Evolutionary conservation across 495 filamentous ascomycete species (phyloP).

Genomic region (Podospora appendiculata): DNA sequence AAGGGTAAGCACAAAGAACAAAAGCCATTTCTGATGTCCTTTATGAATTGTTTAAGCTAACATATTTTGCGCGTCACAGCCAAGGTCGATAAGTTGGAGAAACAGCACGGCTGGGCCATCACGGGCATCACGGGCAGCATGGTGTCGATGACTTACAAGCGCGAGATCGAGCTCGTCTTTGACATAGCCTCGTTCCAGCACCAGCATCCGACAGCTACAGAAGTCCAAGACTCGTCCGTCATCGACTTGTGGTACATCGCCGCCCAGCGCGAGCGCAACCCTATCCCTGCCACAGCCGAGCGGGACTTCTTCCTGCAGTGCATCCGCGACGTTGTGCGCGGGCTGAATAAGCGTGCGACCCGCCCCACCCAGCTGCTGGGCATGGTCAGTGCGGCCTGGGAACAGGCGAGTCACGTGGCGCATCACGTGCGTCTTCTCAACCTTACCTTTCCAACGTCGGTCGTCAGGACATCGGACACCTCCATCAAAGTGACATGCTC

Average conservation of each 20-base stretch:
- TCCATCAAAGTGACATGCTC: slow-evolving; percentile 43
- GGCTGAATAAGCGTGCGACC: slow-evolving; percentile 39
- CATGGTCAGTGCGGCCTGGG: slow-evolving; percentile 53
- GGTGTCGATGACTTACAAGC: slow-evolving; percentile 71
- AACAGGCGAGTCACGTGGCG: slow-evolving; percentile 41
- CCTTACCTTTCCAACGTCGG: slow-evolving; percentile 45
- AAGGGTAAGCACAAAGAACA: slow-evolving; percentile 48
- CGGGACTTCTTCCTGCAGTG: slow-evolving; percentile 66
- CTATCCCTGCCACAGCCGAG: slow-evolving; percentile 41
- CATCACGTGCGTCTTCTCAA: slow-evolving; percentile 48
- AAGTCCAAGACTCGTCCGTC: slow-evolving; percentile 22
- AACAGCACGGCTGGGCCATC: slow-evolving; percentile 70
- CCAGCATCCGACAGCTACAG: neutral
- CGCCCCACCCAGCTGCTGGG: slow-evolving; percentile 46
- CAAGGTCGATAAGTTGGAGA: slow-evolving; percentile 60
- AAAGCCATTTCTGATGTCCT: neutral
- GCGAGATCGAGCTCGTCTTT: slow-evolving; percentile 71
- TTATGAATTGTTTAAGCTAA: slow-evolving; percentile 2
- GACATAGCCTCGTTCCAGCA: slow-evolving; percentile 52
- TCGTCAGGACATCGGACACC: slow-evolving; percentile 47
- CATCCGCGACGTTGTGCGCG: slow-evolving; percentile 50
- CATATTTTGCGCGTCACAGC: slow-evolving; percentile 33
- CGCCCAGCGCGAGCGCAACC: slow-evolving; percentile 38
- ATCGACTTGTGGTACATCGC: slow-evolving; percentile 50
- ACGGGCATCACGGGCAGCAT: slow-evolving; percentile 51